A percentile compares a stretch with the other conserved stretches of the same genome.
These are phyloP conservation scores for Juglanconis oblonga DNA, from an alignment of 2,329 filamentous ascomycete genomes.

Conservation along the genomic window DNA sequence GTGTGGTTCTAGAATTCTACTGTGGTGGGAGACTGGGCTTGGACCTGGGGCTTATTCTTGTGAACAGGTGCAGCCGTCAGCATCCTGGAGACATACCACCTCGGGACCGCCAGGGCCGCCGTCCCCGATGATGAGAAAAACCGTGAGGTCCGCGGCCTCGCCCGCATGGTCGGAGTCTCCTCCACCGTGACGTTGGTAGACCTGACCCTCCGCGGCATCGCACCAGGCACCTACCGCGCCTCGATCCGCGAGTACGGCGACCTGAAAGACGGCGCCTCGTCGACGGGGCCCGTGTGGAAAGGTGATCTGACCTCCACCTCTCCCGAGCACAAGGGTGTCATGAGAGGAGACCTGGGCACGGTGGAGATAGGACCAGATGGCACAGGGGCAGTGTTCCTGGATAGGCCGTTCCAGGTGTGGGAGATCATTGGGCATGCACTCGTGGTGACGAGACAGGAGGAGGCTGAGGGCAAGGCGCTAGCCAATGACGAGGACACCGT, in stretches of 20 bases:
- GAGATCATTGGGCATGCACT: constrained; percentile 93
- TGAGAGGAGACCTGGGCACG: constrained; percentile 67
- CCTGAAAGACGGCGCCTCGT: constrained; percentile 77
- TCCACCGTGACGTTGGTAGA: constrained; percentile 79
- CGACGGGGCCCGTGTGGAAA: constrained; percentile 81
- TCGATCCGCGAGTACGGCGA: constrained; percentile 84
- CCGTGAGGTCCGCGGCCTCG: constrained; percentile 74
- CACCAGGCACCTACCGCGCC: constrained; percentile 77
- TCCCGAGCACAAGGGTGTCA: constrained; percentile 41
- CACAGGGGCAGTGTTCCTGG: constrained; percentile 75
- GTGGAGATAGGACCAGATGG: constrained; percentile 75
- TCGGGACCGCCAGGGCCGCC: constrained; percentile 31
- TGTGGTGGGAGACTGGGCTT: neutral
- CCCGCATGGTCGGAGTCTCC: constrained; percentile 89
- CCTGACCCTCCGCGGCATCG: constrained; percentile 78
- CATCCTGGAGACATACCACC: constrained; percentile 80
- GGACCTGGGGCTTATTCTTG: neutral
- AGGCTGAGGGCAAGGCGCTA: constrained; percentile 53
- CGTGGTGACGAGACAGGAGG: constrained; percentile 69
- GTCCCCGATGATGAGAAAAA: constrained; percentile 30
- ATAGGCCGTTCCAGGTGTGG: constrained; percentile 84
- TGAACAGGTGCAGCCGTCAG: constrained; percentile 75
- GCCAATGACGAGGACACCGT: constrained; percentile 80
- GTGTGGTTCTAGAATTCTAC: neutral
- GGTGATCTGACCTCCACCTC: constrained; percentile 32